A percentile compares a stretch with the other conserved stretches of the same genome.
Conservation (phyloP, 179 eudicot genomes). For the Spinacia oleracea region DNA sequence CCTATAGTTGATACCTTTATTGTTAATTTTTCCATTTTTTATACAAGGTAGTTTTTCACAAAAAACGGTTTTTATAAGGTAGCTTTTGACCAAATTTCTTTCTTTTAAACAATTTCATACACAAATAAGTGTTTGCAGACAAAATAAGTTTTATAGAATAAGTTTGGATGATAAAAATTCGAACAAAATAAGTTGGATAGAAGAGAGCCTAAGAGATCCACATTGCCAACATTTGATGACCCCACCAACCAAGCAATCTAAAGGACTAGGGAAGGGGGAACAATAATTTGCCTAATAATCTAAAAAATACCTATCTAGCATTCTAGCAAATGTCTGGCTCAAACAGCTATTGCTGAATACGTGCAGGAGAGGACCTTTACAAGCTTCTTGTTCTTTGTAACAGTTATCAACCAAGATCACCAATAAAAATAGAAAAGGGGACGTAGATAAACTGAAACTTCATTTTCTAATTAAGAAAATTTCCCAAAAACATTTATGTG, state of each 20-base stretch:
- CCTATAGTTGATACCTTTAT: too few species aligned
- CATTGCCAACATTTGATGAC: not conserved
- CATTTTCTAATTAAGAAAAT: not conserved
- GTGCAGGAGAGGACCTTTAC: not conserved
- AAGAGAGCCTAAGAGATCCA: not conserved
- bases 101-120: too few species aligned
- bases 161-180: too few species aligned
- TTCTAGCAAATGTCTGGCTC: not conserved
- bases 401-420: not conserved
- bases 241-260: not conserved
- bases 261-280: not conserved
- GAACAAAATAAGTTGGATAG: not conserved
- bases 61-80: too few species aligned
- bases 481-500: not conserved
- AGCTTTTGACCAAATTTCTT: too few species aligned
- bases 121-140: too few species aligned
- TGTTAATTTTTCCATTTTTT: too few species aligned
- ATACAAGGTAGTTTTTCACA: too few species aligned
- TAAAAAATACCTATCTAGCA: not conserved
- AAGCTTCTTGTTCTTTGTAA: slow-evolving; percentile 7
- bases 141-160: too few species aligned
- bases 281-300: not conserved
- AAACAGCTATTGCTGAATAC: not conserved
- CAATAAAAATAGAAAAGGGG: not conserved
- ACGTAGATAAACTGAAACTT: not conserved